These are phyloP conservation scores for Onygena corvina DNA, from an alignment of 2,329 filamentous ascomycete genomes.

Conservation along the genomic window DNA sequence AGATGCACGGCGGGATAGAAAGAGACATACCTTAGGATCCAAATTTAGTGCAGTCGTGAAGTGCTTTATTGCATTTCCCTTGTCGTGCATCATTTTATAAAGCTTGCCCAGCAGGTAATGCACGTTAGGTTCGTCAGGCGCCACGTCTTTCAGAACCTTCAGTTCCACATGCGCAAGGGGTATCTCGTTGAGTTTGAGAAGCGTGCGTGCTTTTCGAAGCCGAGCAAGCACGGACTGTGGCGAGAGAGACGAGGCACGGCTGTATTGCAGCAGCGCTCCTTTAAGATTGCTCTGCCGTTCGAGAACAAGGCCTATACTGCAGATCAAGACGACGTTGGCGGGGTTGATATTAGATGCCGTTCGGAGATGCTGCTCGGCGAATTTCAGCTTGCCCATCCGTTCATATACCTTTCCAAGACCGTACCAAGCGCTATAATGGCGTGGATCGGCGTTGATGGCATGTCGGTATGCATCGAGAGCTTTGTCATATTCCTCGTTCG, in stretches of 20 bases:
- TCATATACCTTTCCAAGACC: constrained; percentile 72
- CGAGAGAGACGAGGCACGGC: constrained; percentile 67
- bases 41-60: constrained; percentile 91
- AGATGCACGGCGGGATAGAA: constrained; percentile 11
- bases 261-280: constrained; percentile 69
- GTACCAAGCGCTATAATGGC: constrained; percentile 98
- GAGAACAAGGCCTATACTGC: constrained; percentile 79
- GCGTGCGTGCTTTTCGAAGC: constrained; percentile 81
- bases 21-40: constrained; percentile 74
- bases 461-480: constrained; percentile 76
- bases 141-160: constrained; percentile 76
- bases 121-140: constrained; percentile 88
- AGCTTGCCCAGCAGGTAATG: constrained; percentile 75
- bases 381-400: constrained; percentile 79
- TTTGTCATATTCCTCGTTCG: constrained; percentile 95
- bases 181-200: constrained; percentile 61
- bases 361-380: constrained; percentile 83
- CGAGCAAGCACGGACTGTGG: constrained; percentile 70
- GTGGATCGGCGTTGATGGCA: constrained; percentile 70
- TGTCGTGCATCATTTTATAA: constrained; percentile 48
- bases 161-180: constrained; percentile 69
- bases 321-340: constrained; percentile 81
- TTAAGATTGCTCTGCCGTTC: constrained; percentile 78
- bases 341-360: constrained; percentile 83
- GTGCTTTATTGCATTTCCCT: constrained; percentile 71